A percentile compares a stretch with the other conserved stretches of the same genome.
Conservation (phyloP, 2,329 filamentous ascomycete genomes). For the Fusarium guadeloupense region DNA sequence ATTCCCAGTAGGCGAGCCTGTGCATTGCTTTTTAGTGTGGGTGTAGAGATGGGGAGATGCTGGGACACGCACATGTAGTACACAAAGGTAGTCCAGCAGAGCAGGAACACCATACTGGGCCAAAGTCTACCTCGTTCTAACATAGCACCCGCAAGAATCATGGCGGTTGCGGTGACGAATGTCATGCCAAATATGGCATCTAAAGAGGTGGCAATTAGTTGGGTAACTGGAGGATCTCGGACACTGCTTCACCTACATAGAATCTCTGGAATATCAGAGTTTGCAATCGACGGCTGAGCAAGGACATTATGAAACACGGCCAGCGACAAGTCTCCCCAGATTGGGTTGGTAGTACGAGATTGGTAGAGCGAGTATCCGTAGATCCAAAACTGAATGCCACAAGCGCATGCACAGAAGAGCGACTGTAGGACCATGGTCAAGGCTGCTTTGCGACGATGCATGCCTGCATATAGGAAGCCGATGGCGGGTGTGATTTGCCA, state of each 20-base stretch:
- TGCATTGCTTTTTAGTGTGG: neutral
- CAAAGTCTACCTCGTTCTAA: constrained; percentile 49
- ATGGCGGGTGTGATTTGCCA: constrained; percentile 54
- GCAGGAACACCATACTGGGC: constrained; percentile 68
- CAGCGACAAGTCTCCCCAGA: constrained; percentile 49
- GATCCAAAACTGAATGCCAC: constrained; percentile 58
- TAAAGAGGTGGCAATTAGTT: neutral
- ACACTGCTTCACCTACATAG: constrained; percentile 34
- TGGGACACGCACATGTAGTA: constrained; percentile 55
- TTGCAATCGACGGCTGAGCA: constrained; percentile 50
- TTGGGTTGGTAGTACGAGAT: constrained; percentile 48
- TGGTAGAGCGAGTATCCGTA: constrained; percentile 57
- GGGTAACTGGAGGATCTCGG: fast-evolving
- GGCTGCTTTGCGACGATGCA: constrained; percentile 50
- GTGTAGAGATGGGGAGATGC: fast-evolving
- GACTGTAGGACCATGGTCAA: constrained; percentile 59
- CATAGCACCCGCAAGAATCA: constrained; percentile 53
- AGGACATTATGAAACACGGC: constrained; percentile 49
- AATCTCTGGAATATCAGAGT: constrained; percentile 50
- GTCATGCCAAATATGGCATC: constrained; percentile 51
- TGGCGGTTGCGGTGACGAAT: constrained; percentile 51
- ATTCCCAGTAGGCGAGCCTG: constrained; percentile 70
- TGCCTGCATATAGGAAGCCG: constrained; percentile 52
- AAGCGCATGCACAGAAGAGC: constrained; percentile 56
- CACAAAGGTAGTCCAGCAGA: constrained; percentile 71